Percentiles rank a stretch among this genome's conserved stretches.
Conservation (phyloP, 371 early-diverging fungal species). For the Mortierella sp. region DNA sequence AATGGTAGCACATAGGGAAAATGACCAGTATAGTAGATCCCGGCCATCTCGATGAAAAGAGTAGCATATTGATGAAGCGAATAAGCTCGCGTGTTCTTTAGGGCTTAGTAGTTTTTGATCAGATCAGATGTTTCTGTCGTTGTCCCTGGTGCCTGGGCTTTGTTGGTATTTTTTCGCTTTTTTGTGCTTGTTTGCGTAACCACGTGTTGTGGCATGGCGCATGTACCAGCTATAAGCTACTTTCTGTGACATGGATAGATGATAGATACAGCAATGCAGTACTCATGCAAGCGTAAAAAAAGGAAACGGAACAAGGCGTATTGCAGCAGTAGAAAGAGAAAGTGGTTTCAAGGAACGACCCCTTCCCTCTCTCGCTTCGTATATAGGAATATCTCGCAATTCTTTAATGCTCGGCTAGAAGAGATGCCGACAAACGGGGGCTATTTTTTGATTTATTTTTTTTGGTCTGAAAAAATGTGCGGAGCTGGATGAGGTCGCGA, state of each 20-base stretch:
- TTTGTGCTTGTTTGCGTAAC: constrained; percentile 10
- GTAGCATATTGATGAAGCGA: too few relatives aligned
- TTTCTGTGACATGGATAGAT: too few relatives aligned
- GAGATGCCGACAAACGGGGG: constrained; percentile 7
- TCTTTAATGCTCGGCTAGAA: not conserved
- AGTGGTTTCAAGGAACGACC: not conserved
- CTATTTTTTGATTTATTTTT: too few relatives aligned
- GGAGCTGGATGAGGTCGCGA: not conserved
- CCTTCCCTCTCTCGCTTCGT: not conserved
- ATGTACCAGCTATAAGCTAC: constrained; percentile 5
- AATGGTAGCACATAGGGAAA: not conserved
- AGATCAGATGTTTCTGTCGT: constrained; percentile 1
- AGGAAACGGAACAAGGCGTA: too few relatives aligned
- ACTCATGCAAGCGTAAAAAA: too few relatives aligned
- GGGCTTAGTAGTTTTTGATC: too few relatives aligned
- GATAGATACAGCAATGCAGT: too few relatives aligned
- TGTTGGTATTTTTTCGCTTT: too few relatives aligned
- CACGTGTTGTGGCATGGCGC: constrained; percentile 12
- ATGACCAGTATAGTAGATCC: too few relatives aligned
- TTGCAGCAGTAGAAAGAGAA: not conserved
- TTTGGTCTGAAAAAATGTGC: not conserved
- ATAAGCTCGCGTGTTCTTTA: too few relatives aligned
- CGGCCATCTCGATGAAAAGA: too few relatives aligned
- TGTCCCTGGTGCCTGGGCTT: constrained; percentile 7
- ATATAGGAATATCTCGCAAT: not conserved